Conservation (phyloP, 2,329 filamentous ascomycete species). For the Paraconiothyrium brasiliense region DNA sequence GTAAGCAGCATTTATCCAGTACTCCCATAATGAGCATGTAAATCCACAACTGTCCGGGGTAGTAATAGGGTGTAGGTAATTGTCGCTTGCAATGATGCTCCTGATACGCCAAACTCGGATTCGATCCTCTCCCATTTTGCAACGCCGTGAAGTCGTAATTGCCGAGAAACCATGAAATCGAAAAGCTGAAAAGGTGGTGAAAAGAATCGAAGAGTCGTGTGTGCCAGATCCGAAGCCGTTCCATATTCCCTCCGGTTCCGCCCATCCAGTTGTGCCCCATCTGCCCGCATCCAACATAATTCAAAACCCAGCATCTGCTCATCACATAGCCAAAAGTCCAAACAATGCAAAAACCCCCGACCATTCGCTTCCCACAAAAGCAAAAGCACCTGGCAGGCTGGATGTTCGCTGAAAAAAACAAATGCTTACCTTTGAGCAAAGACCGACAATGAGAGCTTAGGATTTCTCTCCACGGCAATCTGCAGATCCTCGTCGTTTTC, state of each 20-base stretch:
- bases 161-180: conserved; percentile 9
- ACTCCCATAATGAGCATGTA: conserved; percentile 1
- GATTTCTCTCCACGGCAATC: conserved; percentile 81
- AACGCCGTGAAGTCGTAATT: conserved; percentile 19
- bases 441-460: conserved; percentile 78
- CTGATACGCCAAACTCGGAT: conserved; percentile 5
- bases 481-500: conserved; percentile 84
- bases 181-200: conserved; percentile 5
- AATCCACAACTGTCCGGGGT: conserved; percentile 7
- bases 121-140: conserved; percentile 14
- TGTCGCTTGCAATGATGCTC: conserved; percentile 16
- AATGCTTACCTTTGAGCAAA: conserved; percentile 32
- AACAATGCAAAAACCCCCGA: conserved; percentile 10
- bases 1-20: neutral
- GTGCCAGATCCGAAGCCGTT: conserved; percentile 2
- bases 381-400: conserved; percentile 5
- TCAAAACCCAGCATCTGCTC: neutral
- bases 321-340: neutral
- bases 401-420: conserved; percentile 8
- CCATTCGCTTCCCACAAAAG: neutral
- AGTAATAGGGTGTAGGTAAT: neutral
- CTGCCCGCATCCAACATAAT: neutral
- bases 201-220: conserved; percentile 3
- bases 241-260: neutral
- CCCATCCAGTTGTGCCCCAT: neutral